Percentiles rank a stretch among this genome's conserved stretches.
These are phyloP conservation scores for Hevea brasiliensis DNA, from an alignment of 345 rosid genomes.

Conservation along the genomic window DNA sequence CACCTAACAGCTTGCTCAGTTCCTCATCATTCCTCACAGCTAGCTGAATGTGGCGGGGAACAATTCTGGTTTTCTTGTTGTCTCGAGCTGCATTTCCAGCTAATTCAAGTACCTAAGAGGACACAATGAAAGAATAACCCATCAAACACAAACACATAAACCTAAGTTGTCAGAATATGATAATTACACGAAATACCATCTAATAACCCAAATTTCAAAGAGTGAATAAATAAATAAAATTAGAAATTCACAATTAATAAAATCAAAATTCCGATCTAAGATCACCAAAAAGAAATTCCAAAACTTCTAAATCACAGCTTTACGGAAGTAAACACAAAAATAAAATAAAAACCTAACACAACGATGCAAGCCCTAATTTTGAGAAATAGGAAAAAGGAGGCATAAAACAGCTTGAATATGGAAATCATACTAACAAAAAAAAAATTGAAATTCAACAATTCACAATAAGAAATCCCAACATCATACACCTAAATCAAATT, in stretches of 20 bases:
- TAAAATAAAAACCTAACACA: not conserved
- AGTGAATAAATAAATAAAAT: not conserved
- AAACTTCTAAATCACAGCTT: not conserved
- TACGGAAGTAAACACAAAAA: too few species aligned
- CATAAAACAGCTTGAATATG: too few species aligned
- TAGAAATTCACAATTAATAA: not conserved
- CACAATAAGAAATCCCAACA: too few species aligned
- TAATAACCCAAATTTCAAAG: too few species aligned
- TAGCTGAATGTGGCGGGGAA: conserved; percentile 86
- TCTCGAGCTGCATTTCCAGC: conserved; percentile 92
- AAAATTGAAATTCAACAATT: not conserved
- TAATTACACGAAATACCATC: too few species aligned
- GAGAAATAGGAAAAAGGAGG: too few species aligned
- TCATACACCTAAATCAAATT: too few species aligned
- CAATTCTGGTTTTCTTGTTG: conserved; percentile 89
- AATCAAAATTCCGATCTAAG: not conserved
- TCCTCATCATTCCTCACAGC: conserved; percentile 94
- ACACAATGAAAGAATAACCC: not conserved
- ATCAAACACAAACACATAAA: not conserved
- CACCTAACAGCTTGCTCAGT: conserved; percentile 93
- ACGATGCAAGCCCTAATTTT: too few species aligned
- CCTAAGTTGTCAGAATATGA: not conserved
- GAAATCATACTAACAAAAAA: too few species aligned
- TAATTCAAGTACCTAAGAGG: conserved; percentile 68
- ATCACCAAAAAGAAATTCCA: not conserved